Percentiles rank a stretch among this genome's conserved stretches.
Conservation (phyloP, 352 stramenopile genomes). For the Pythium brachiatum region DNA sequence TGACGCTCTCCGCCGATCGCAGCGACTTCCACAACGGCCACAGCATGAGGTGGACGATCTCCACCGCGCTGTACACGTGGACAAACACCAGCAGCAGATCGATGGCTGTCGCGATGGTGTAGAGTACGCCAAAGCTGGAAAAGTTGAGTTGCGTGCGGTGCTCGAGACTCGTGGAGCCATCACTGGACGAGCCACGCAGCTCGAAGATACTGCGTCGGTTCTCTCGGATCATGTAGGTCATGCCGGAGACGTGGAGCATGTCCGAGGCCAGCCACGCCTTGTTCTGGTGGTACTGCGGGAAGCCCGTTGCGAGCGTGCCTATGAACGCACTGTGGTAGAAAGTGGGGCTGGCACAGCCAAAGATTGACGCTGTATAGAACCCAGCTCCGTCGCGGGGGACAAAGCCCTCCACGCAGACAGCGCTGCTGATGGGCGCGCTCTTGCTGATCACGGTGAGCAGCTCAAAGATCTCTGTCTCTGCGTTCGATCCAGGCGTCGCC, state of each 20-base stretch:
- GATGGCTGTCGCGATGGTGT: slow-evolving; percentile 22
- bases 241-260: slow-evolving; percentile 27
- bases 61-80: slow-evolving; percentile 17
- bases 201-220: slow-evolving; percentile 25
- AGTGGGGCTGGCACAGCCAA: slow-evolving; percentile 25
- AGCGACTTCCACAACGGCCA: slow-evolving; percentile 23
- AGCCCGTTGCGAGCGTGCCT: slow-evolving; percentile 12
- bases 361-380: slow-evolving; percentile 20
- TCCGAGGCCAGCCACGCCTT: slow-evolving; percentile 28
- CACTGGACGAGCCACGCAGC: neutral
- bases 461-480: slow-evolving; percentile 27
- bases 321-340: slow-evolving; percentile 26
- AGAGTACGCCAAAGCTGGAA: slow-evolving; percentile 26
- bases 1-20: slow-evolving; percentile 1
- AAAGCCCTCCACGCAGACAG: slow-evolving; percentile 27
- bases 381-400: slow-evolving; percentile 1
- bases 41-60: slow-evolving; percentile 25
- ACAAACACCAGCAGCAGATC: slow-evolving; percentile 24
- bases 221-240: slow-evolving; percentile 31
- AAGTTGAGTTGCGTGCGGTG: slow-evolving; percentile 29
- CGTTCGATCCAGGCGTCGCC: slow-evolving; percentile 13
- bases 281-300: slow-evolving; percentile 26
- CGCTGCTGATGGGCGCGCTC: slow-evolving; percentile 18
- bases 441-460: slow-evolving; percentile 27
- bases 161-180: slow-evolving; percentile 5